phyloP scores from a whole-genome alignment of 495 filamentous ascomycete genomes.

The Talaromyces borbonicus region DNA sequence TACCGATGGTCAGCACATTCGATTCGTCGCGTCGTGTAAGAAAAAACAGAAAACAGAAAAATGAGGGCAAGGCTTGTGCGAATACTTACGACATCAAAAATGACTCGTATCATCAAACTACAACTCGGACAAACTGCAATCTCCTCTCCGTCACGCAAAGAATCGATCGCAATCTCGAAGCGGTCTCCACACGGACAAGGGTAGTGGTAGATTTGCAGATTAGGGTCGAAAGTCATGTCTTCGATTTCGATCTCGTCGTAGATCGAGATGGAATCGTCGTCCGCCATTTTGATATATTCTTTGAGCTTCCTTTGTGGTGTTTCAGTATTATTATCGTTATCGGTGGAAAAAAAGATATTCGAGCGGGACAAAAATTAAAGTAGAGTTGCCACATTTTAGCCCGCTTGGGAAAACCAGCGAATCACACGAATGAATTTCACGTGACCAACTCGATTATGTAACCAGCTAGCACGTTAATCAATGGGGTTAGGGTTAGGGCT shows the following conservation, averaged over 20 bases:
- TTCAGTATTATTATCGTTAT: not conserved
- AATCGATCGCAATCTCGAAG: conserved; percentile 82
- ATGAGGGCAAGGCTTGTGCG: too few relatives aligned
- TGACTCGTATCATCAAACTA: conserved; percentile 89
- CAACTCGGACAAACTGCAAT: conserved; percentile 95
- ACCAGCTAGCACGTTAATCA: too few relatives aligned
- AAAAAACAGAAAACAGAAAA: too few relatives aligned
- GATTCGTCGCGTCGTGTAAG: too few relatives aligned
- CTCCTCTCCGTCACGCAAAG: conserved; percentile 80
- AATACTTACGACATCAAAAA: conserved; percentile 71
- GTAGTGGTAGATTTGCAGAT: conserved; percentile 81
- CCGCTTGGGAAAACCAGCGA: too few relatives aligned
- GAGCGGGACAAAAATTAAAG: too few relatives aligned
- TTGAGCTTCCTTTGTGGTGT: not conserved
- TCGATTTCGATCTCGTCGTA: conserved; percentile 99
- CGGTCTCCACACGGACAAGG: conserved; percentile 96
- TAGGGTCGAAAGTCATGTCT: conserved; percentile 88
- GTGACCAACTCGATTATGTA: too few relatives aligned
- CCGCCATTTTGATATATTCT: conserved; percentile 40
- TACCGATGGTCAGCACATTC: too few relatives aligned
- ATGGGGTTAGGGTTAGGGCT: too few relatives aligned
- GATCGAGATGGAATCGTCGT: conserved; percentile 57
- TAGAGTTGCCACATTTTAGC: too few relatives aligned
- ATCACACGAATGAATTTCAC: too few relatives aligned
- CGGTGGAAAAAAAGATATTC: too few relatives aligned